A percentile compares a stretch with the other conserved stretches of the same genome.
Conservation (phyloP, 768 basidiomycete genomes). For the Suillus ampliporus region DNA sequence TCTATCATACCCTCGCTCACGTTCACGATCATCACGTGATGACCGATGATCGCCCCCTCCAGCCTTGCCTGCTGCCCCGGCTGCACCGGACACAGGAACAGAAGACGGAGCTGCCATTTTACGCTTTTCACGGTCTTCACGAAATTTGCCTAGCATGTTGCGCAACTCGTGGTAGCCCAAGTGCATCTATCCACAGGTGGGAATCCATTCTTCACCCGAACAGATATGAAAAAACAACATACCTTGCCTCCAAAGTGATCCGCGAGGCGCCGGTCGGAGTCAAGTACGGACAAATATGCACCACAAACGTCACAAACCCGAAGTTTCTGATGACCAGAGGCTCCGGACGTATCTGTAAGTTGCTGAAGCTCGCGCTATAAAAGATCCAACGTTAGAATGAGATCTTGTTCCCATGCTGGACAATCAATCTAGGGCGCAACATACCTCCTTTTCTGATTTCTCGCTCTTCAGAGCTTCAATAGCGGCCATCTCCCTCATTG, state of each 20-base stretch:
- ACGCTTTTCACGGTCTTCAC: constrained; percentile 85
- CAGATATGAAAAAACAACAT: constrained; percentile 38
- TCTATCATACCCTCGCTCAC: constrained; percentile 72
- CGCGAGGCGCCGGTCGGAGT: constrained; percentile 97
- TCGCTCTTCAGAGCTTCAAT: constrained; percentile 97
- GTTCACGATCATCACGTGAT: constrained; percentile 68
- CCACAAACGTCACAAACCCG: constrained; percentile 99
- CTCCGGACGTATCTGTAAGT: constrained; percentile 96
- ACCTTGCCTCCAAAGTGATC: constrained; percentile 99
- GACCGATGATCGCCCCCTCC: constrained; percentile 59
- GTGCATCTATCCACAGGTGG: constrained; percentile 79
- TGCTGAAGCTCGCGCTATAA: constrained; percentile 89
- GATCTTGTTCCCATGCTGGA: constrained; percentile 15
- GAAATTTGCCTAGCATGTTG: constrained; percentile 89
- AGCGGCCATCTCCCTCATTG: constrained; percentile 96
- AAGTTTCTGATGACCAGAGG: constrained; percentile 99
- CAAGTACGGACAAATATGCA: constrained; percentile 97
- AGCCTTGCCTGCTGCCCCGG: constrained; percentile 48
- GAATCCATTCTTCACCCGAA: constrained; percentile 32
- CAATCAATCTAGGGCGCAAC: constrained; percentile 15
- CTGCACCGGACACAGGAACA: constrained; percentile 41
- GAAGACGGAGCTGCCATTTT: constrained; percentile 61
- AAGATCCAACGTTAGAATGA: constrained; percentile 7
- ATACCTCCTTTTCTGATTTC: constrained; percentile 93
- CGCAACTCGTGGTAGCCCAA: constrained; percentile 98